Base-by-base conservation (phyloP, 1,284 basidiomycete genomes). In the Cryptococcus maquisensis region DNA sequence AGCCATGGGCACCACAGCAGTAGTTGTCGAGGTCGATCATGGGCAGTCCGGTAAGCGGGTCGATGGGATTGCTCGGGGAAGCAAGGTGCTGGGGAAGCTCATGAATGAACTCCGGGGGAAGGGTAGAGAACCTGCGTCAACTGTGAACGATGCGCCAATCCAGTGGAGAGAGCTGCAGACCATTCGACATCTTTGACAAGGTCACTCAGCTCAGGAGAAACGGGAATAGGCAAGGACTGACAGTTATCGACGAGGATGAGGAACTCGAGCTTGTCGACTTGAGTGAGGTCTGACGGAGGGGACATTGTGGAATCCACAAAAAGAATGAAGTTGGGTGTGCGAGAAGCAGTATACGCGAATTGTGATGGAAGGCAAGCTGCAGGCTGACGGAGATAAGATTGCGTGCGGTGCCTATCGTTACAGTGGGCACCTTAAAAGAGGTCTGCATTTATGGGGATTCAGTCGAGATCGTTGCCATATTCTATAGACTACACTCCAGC, bases 1-100 rank as follows among this genome's bases (percentile, higher is more conserved):
- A 86, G 0, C 88, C 88, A 74, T 90, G 89, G 1, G 88, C 88
- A 6, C 86, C 87, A 66, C 88, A 90, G 67, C 88, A 90, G 65
- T 84, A 87, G 51, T 84, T 81, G 61, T 89, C 83, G 43, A 90
- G 81, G 63, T 88, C 83, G 5, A 88, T 59, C 7, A 87, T 73
- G 2, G 86, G 86, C 5, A 84, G 82, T 0, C 83, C 82, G 2
- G 83, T 86, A 21, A 75, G 62, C 23, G 79, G 70, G 61, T 88
- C 85, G 24, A 76, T 70, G 1, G 77, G 74, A 21, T 83, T 70
- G 28, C 80, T 73, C 32, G 82, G 78, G 0, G 77, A 67, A 13
- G 15, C 5, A 16, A 90, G 64, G 66, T 90, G 87, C 52, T 83
- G 81, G 5, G 77, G 78, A 28, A 87, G 52, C 71, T 91, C 89